A percentile compares a stretch with the other conserved stretches of the same genome.
phyloP scores from a whole-genome alignment of 192 early-diverging fungal species.

The Backusella mclennaniae region DNA sequence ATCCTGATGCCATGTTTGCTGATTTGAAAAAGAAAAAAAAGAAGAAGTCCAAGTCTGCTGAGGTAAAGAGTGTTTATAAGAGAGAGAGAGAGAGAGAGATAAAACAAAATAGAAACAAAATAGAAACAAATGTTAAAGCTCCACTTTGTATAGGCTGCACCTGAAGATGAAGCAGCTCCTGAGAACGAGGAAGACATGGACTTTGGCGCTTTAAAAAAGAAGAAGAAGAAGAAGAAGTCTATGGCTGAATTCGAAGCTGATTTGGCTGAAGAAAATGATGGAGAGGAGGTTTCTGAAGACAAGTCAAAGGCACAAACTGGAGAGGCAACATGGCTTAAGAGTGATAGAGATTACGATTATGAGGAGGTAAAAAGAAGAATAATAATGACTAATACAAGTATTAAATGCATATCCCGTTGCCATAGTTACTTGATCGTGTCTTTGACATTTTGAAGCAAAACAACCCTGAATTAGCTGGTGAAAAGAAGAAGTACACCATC shows the following conservation, averaged over 20 bases:
- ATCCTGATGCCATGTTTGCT: conserved; percentile 68
- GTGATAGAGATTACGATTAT: conserved; percentile 94
- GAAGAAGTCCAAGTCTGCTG: conserved; percentile 49
- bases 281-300: conserved; percentile 53
- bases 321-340: conserved; percentile 83
- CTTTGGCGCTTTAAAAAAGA: conserved; percentile 72
- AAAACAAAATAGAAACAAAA: no score
- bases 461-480: conserved; percentile 90
- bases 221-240: conserved; percentile 80
- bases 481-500: conserved; percentile 93
- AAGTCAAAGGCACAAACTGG: conserved; percentile 22
- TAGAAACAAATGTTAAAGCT: not conserved
- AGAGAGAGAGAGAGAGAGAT: no score
- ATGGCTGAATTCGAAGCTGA: conserved; percentile 87
- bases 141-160: conserved; percentile 31
- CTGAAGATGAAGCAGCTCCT: conserved; percentile 44
- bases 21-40: conserved; percentile 92
- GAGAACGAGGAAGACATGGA: conserved; percentile 51
- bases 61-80: conserved; percentile 4
- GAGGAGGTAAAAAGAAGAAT: conserved; percentile 57
- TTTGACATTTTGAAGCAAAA: conserved; percentile 90
- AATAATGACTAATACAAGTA: no score
- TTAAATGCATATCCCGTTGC: not conserved
- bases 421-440: conserved; percentile 81
- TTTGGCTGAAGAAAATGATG: conserved; percentile 53